A percentile compares a stretch with the other conserved stretches of the same genome.
These are phyloP conservation scores for Teunomyces panamensis DNA, from an alignment of 805 yeast species.

Conservation along the genomic window DNA sequence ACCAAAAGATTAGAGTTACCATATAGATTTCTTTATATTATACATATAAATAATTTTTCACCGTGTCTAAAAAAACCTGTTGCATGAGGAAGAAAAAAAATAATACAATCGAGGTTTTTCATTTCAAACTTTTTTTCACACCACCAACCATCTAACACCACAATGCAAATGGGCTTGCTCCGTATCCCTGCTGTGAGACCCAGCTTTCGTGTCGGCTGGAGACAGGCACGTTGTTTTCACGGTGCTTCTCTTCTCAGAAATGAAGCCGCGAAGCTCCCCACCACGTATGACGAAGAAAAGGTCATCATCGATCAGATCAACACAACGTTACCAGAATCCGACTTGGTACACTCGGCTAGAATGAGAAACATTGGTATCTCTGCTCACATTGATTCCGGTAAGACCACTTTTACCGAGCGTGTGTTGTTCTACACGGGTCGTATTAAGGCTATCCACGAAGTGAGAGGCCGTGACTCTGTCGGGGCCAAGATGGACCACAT, in stretches of 20 bases:
- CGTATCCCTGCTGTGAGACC: constrained; percentile 3
- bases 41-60: background rate
- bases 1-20: constrained; percentile 15
- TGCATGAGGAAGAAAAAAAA: too few relatives aligned
- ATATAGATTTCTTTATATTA: background rate
- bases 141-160: background rate
- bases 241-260: constrained; percentile 3
- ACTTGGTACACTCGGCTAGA: constrained; percentile 47
- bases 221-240: constrained; percentile 4
- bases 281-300: constrained; percentile 71
- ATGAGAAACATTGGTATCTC: constrained; percentile 96
- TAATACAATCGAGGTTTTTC: too few relatives aligned
- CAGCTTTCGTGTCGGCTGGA: background rate
- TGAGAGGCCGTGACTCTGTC: constrained; percentile 92
- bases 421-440: constrained; percentile 95
- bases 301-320: constrained; percentile 60
- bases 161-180: constrained; percentile 1
- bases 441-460: constrained; percentile 95
- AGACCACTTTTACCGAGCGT: constrained; percentile 97
- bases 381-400: constrained; percentile 97
- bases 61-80: background rate
- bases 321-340: constrained; percentile 47
- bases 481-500: constrained; percentile 99
- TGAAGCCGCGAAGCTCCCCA: constrained; percentile 20
- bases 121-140: background rate